These are phyloP conservation scores for Gremmenia infestans DNA, from an alignment of 2,329 filamentous ascomycete species.

Conservation along the genomic window DNA sequence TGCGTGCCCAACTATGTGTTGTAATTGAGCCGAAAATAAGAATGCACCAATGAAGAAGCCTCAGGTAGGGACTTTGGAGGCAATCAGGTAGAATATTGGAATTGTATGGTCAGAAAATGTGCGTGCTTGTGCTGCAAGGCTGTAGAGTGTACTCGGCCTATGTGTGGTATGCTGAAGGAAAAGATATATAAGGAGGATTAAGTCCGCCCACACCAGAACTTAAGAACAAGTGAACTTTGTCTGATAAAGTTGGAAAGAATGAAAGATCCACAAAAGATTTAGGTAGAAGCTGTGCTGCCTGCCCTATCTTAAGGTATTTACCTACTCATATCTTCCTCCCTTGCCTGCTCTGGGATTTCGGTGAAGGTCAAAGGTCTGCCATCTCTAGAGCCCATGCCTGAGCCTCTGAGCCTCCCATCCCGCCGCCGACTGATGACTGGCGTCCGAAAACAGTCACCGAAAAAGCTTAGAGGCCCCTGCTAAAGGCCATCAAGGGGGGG, in stretches of 20 bases:
- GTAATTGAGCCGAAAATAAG: neutral
- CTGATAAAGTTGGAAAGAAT: neutral
- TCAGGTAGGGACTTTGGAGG: neutral
- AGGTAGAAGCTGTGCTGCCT: constrained; percentile 1
- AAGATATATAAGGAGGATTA: neutral
- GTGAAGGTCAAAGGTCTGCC: neutral
- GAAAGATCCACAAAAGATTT: neutral
- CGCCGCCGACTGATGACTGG: neutral
- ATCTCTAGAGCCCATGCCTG: neutral
- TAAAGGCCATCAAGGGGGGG: neutral
- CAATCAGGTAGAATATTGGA: neutral
- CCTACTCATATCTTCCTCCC: neutral
- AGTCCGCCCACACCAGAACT: neutral
- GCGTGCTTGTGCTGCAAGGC: neutral
- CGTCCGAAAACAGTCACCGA: neutral
- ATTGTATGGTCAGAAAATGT: neutral
- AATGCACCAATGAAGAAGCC: neutral
- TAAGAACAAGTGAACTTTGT: neutral
- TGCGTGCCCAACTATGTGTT: neutral
- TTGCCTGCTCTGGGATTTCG: neutral
- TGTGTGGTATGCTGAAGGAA: neutral
- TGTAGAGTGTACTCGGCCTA: neutral
- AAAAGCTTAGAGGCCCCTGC: neutral
- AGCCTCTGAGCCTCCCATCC: no score
- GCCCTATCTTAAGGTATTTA: neutral